Conservation (phyloP, 441 rosid species). For the Gossypium gossypioides region DNA sequence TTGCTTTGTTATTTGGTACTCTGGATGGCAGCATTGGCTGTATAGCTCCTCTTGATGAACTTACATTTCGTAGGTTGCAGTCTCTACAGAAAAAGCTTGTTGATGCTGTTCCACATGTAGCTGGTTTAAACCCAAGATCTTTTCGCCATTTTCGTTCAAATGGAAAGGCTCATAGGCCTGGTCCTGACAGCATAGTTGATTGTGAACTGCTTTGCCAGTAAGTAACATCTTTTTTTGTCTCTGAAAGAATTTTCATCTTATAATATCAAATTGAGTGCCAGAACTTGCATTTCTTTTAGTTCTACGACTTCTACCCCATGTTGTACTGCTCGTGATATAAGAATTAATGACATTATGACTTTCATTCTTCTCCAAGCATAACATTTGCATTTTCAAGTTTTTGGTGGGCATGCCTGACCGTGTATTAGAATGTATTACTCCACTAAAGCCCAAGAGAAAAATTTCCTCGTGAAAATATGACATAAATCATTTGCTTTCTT, state of each 20-base stretch:
- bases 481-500: background rate
- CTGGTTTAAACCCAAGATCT: slow-evolving; percentile 86
- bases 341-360: background rate
- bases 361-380: background rate
- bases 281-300: background rate
- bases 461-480: background rate
- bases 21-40: slow-evolving; percentile 94
- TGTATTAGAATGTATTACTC: background rate
- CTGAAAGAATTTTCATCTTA: background rate
- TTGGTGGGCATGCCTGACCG: background rate
- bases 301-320: background rate
- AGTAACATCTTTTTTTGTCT: slow-evolving; percentile 25
- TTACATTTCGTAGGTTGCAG: slow-evolving; percentile 90
- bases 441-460: background rate
- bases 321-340: background rate
- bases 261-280: background rate
- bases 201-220: slow-evolving; percentile 88
- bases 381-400: slow-evolving; percentile 2
- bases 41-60: slow-evolving; percentile 89
- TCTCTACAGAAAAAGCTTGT: slow-evolving; percentile 83
- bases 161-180: slow-evolving; percentile 86
- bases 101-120: slow-evolving; percentile 86
- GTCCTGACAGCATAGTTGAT: slow-evolving; percentile 93
- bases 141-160: slow-evolving; percentile 76
- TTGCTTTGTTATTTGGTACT: slow-evolving; percentile 78